Conservation (phyloP, 495 filamentous ascomycete species). For the Penicillium daleae region DNA sequence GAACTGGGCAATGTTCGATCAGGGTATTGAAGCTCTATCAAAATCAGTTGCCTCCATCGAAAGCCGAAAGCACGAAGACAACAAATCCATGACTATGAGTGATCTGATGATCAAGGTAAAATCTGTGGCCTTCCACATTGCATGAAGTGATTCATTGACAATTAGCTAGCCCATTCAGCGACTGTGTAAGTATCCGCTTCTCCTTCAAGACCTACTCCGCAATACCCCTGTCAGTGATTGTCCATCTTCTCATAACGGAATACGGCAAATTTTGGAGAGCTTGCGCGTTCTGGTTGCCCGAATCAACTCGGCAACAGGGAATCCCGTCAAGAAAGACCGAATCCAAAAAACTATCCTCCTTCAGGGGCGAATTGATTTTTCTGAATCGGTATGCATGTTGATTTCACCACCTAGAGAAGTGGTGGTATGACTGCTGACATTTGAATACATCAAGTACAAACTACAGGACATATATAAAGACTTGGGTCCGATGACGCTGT, state of each 20-base stretch:
- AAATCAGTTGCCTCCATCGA: slow-evolving; percentile 74
- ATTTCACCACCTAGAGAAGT: not conserved
- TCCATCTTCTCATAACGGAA: slow-evolving; percentile 74
- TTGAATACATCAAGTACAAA: slow-evolving; percentile 24
- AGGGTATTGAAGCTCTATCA: slow-evolving; percentile 84
- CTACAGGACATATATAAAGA: slow-evolving; percentile 63
- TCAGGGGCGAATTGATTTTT: slow-evolving; percentile 64
- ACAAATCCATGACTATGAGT: slow-evolving; percentile 75
- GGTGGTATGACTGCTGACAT: slow-evolving; percentile 23
- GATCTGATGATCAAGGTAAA: slow-evolving; percentile 91
- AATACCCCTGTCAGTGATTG: slow-evolving; percentile 84
- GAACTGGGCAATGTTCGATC: slow-evolving; percentile 80
- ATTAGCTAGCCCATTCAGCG: slow-evolving; percentile 81
- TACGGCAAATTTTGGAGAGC: slow-evolving; percentile 72
- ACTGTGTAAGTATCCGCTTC: slow-evolving; percentile 87
- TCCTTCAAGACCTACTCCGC: slow-evolving; percentile 81
- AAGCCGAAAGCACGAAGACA: slow-evolving; percentile 61
- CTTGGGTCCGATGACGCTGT: slow-evolving; percentile 81
- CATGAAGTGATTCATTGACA: slow-evolving; percentile 16
- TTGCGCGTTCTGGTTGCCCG: slow-evolving; percentile 71
- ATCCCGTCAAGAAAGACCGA: slow-evolving; percentile 43
- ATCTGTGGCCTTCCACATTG: not conserved
- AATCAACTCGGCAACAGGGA: slow-evolving; percentile 74
- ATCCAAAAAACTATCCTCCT: slow-evolving; percentile 57
- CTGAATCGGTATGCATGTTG: slow-evolving; percentile 60